These are phyloP conservation scores for Daldinia eschscholtzii DNA, from an alignment of 2,329 filamentous ascomycete species.

Conservation along the genomic window DNA sequence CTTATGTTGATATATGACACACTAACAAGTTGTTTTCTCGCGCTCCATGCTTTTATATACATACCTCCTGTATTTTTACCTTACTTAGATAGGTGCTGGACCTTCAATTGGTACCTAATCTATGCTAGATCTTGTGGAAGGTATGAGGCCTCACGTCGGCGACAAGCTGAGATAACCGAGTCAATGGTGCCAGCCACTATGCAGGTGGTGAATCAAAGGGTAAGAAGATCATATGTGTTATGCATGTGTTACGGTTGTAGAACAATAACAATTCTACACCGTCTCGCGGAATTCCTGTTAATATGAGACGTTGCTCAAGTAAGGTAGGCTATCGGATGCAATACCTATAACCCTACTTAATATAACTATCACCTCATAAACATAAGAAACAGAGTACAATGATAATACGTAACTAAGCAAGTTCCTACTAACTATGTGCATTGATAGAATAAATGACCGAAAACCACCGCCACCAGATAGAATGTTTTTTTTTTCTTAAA, in stretches of 20 bases:
- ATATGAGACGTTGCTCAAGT: constrained; percentile 22
- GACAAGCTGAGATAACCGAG: constrained; percentile 26
- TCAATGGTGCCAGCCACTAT: constrained; percentile 26
- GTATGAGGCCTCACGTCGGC: constrained; percentile 20
- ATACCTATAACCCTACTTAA: constrained; percentile 3
- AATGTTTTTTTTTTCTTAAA: background rate
- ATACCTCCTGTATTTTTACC: background rate
- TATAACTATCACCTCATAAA: background rate
- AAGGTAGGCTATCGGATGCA: constrained; percentile 6
- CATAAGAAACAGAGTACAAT: constrained; percentile 5
- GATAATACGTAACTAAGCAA: background rate
- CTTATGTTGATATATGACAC: background rate
- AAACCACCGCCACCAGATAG: background rate
- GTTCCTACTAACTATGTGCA: background rate
- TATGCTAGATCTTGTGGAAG: background rate
- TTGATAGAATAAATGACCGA: background rate
- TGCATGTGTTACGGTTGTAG: constrained; percentile 10
- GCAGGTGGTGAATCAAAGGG: constrained; percentile 9
- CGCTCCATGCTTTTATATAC: background rate
- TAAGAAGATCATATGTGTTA: background rate
- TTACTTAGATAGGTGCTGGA: too few species aligned
- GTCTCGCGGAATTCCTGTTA: constrained; percentile 18
- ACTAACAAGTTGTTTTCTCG: background rate
- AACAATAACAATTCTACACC: constrained; percentile 3
- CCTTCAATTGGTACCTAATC: background rate